These are phyloP conservation scores for Aureobasidium sp. DNA, from an alignment of 2,329 filamentous ascomycete genomes.

Conservation along the genomic window DNA sequence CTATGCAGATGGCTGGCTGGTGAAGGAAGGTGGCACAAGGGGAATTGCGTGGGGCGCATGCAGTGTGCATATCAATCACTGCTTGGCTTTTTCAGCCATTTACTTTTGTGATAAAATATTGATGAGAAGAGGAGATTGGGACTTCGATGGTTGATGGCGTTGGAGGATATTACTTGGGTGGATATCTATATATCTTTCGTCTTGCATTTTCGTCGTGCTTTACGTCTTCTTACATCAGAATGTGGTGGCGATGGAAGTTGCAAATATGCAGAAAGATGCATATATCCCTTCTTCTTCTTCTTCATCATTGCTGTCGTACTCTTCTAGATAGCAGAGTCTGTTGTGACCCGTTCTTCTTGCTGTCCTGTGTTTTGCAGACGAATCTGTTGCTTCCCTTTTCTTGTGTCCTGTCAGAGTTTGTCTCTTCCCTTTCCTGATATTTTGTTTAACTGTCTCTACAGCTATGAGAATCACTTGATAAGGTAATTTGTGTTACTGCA, in stretches of 20 bases:
- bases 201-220: neutral
- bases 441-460: too few species aligned
- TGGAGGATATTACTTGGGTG: too few species aligned
- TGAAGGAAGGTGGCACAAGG: too few species aligned
- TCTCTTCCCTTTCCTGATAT: too few species aligned
- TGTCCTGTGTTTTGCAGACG: neutral
- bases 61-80: neutral
- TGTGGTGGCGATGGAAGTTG: too few species aligned
- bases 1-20: neutral
- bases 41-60: neutral
- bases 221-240: too few species aligned
- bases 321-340: neutral
- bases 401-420: too few species aligned
- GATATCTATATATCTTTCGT: too few species aligned
- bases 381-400: neutral
- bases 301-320: too few species aligned
- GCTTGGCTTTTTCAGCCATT: neutral
- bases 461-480: too few species aligned
- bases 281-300: too few species aligned
- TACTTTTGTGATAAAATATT: neutral
- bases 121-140: neutral
- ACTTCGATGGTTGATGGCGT: too few species aligned
- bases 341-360: neutral
- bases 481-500: neutral
- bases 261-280: neutral